These are phyloP conservation scores for Syzygium aromaticum DNA, from an alignment of 345 rosid genomes.

Conservation along the genomic window DNA sequence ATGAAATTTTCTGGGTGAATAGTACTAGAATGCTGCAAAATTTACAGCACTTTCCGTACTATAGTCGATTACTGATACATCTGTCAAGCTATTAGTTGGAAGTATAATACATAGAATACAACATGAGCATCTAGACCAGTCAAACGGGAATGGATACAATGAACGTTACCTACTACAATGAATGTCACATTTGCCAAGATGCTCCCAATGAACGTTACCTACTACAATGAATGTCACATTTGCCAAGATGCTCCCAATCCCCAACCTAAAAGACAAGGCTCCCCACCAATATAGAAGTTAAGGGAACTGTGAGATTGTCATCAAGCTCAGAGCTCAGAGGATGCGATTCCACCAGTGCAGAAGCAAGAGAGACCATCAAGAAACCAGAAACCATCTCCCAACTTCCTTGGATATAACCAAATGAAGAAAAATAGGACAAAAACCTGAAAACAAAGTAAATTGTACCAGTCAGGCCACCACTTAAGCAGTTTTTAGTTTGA, in stretches of 20 bases:
- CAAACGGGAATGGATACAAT: not conserved
- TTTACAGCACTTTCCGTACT: not conserved
- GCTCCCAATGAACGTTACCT: not conserved
- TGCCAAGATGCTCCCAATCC: not conserved
- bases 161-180: not conserved
- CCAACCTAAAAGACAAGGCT: constrained; percentile 32
- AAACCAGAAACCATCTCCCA: constrained; percentile 55
- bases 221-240: not conserved
- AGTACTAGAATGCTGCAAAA: not conserved
- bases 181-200: not conserved
- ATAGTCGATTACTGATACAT: not conserved
- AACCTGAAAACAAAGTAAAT: constrained; percentile 26
- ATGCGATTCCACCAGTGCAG: constrained; percentile 76
- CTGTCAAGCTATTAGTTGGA: not conserved
- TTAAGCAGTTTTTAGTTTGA: not conserved
- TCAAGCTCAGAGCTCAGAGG: constrained; percentile 77
- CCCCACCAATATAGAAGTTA: constrained; percentile 61
- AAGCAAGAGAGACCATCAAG: constrained; percentile 54
- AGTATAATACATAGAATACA: not conserved
- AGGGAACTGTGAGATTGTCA: constrained; percentile 80
- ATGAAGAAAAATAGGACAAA: constrained; percentile 67
- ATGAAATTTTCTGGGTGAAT: not conserved
- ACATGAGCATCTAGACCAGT: not conserved
- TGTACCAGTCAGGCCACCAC: not conserved
- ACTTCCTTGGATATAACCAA: constrained; percentile 45